phyloP scores from a whole-genome alignment of 306 rosid species.

The Cicer arietinum region DNA sequence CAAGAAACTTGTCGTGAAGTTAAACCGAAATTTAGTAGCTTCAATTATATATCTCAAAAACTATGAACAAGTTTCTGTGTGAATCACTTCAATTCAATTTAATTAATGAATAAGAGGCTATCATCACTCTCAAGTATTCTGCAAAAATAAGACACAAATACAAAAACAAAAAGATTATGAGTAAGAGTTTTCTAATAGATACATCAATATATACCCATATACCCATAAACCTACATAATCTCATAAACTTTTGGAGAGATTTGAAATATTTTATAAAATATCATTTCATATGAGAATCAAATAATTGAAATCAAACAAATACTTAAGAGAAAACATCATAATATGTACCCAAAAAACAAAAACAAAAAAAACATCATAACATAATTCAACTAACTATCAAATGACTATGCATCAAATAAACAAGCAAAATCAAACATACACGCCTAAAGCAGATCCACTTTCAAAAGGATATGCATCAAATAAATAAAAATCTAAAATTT shows the following conservation, averaged over 20 bases:
- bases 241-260: slow-evolving; percentile 18
- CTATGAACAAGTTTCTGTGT: slow-evolving; percentile 9
- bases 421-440: slow-evolving; percentile 40
- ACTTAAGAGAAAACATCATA: slow-evolving; percentile 26
- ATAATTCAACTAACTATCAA: slow-evolving; percentile 39
- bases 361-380: neutral
- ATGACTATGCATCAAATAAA: slow-evolving; percentile 1
- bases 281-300: slow-evolving; percentile 9
- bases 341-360: neutral
- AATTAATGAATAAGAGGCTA: slow-evolving; percentile 36
- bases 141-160: slow-evolving; percentile 38
- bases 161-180: slow-evolving; percentile 11
- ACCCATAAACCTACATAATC: slow-evolving; percentile 32
- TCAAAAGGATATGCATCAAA: slow-evolving; percentile 48
- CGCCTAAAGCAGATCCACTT: slow-evolving; percentile 41
- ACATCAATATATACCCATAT: neutral
- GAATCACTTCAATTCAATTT: slow-evolving; percentile 49
- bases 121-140: slow-evolving; percentile 39
- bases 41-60: slow-evolving; percentile 28
- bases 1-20: slow-evolving; percentile 30
- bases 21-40: slow-evolving; percentile 41
- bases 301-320: slow-evolving; percentile 30
- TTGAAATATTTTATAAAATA: neutral
- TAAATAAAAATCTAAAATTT: slow-evolving; percentile 30
- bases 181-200: slow-evolving; percentile 20